These are phyloP conservation scores for Aspergillus phoenicis DNA, from an alignment of 2,329 filamentous ascomycete genomes.

Conservation along the genomic window DNA sequence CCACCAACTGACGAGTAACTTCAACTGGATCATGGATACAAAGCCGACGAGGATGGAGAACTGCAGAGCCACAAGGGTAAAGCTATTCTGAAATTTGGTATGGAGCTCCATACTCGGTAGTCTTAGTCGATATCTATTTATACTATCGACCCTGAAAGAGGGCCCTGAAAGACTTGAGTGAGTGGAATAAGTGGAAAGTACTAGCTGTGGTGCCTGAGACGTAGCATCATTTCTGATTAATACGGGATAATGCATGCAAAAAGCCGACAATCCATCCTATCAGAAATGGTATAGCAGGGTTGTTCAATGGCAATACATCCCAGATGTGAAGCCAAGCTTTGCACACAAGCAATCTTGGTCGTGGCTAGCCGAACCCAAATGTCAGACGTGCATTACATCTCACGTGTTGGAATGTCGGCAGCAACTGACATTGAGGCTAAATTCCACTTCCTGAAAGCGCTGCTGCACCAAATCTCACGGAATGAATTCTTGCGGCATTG, in stretches of 20 bases:
- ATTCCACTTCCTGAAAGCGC: neutral
- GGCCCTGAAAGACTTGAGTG: too few species aligned
- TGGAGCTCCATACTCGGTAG: too few species aligned
- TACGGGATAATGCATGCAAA: too few species aligned
- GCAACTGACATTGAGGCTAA: neutral
- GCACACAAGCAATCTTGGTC: neutral
- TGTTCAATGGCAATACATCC: neutral
- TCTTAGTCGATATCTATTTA: too few species aligned
- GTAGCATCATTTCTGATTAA: too few species aligned
- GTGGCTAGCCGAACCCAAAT: neutral
- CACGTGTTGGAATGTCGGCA: neutral
- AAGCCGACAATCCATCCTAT: neutral
- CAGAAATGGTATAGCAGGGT: neutral
- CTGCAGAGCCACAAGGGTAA: too few species aligned
- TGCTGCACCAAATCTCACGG: too few species aligned
- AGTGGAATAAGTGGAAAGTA: too few species aligned
- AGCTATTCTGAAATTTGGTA: too few species aligned
- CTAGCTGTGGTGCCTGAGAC: too few species aligned
- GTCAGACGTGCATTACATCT: neutral
- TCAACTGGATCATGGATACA: neutral
- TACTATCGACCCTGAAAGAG: too few species aligned
- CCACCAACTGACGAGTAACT: neutral
- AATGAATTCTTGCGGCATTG: neutral
- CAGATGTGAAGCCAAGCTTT: neutral
- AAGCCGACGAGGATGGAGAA: neutral